Percentiles rank a stretch among this genome's conserved stretches.
These are phyloP conservation scores for Myxozyma monticola DNA, from an alignment of 805 yeast genomes.

Conservation along the genomic window DNA sequence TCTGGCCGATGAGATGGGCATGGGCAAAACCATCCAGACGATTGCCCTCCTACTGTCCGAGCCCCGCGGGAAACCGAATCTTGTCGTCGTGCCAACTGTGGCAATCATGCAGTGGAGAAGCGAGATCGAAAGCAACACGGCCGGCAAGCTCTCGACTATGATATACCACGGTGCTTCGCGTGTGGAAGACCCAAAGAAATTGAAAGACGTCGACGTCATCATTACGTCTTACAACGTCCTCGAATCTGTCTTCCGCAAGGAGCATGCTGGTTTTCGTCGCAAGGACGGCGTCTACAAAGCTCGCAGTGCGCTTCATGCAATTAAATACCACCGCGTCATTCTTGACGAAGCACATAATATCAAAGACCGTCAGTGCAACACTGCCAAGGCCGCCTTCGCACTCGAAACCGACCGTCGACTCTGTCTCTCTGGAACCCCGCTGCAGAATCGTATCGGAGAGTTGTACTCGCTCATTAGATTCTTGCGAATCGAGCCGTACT, in stretches of 20 bases:
- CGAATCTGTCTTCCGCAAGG: conserved; percentile 82
- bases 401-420: conserved; percentile 73
- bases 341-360: conserved; percentile 97
- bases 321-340: conserved; percentile 79
- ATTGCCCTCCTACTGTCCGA: conserved; percentile 74
- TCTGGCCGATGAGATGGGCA: conserved; percentile 98
- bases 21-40: conserved; percentile 98
- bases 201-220: conserved; percentile 68
- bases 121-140: conserved; percentile 85
- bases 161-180: conserved; percentile 87
- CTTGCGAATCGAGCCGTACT: conserved; percentile 79
- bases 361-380: conserved; percentile 90
- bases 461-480: conserved; percentile 89
- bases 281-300: conserved; percentile 72
- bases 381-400: conserved; percentile 86
- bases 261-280: conserved; percentile 77
- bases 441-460: conserved; percentile 96
- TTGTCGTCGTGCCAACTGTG: conserved; percentile 98
- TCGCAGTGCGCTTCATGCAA: conserved; percentile 67
- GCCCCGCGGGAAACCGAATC: conserved; percentile 61
- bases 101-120: conserved; percentile 97
- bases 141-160: conserved; percentile 63
- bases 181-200: conserved; percentile 54
- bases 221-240: conserved; percentile 81
- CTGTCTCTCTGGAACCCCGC: conserved; percentile 95